Conservation (phyloP, 164 flowering plant species). For the Chimonanthus salicifolius region DNA sequence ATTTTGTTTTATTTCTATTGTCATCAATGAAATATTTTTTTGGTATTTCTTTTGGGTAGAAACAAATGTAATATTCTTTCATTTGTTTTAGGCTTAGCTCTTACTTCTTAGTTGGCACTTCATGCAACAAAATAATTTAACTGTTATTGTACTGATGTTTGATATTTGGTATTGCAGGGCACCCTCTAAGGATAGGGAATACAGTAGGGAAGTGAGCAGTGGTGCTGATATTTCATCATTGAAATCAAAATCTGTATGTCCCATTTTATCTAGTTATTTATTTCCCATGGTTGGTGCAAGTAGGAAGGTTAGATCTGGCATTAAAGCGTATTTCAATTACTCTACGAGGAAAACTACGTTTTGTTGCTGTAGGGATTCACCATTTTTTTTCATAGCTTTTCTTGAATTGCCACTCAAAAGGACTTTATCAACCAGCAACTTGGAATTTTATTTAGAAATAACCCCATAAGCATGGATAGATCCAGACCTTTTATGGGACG, state of each 20-base stretch:
- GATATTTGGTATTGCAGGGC: slow-evolving; percentile 33
- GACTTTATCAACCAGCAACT: neutral
- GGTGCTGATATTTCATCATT: slow-evolving; percentile 38
- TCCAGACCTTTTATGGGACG: too few species aligned
- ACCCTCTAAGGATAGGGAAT: slow-evolving; percentile 44
- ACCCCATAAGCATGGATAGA: too few species aligned
- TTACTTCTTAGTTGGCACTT: neutral
- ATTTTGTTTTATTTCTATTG: too few species aligned
- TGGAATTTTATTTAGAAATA: too few species aligned
- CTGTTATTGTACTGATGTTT: neutral
- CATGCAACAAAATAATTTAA: too few species aligned
- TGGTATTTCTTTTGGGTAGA: too few species aligned
- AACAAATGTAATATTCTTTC: too few species aligned
- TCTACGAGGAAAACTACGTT: slow-evolving; percentile 6
- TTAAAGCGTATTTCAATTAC: slow-evolving; percentile 11
- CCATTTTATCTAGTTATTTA: slow-evolving; percentile 12
- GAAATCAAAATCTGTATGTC: slow-evolving; percentile 76
- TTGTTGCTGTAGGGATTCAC: slow-evolving; percentile 6
- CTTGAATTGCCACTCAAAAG: neutral
- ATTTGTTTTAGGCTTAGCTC: neutral
- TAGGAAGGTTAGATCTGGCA: slow-evolving; percentile 11
- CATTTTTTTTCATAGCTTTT: neutral
- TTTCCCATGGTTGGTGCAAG: slow-evolving; percentile 4
- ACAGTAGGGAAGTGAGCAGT: slow-evolving; percentile 49
- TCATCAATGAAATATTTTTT: too few species aligned